A percentile compares a stretch with the other conserved stretches of the same genome.
Conservation (phyloP, 2,329 filamentous ascomycete genomes). For the Cryphonectria radicalis region DNA sequence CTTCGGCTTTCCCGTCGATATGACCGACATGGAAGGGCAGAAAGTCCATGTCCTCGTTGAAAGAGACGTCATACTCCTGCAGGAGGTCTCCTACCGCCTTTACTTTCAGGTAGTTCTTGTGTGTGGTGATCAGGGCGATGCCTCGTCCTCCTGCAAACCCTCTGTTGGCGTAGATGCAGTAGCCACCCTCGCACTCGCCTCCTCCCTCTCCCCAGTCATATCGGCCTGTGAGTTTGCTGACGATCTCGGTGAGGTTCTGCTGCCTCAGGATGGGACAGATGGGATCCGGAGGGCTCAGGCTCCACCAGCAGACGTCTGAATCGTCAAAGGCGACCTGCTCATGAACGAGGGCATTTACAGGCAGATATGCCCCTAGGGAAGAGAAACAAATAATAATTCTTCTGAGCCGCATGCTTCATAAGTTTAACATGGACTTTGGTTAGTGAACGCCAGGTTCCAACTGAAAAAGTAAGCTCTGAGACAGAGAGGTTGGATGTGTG, state of each 20-base stretch:
- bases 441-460: neutral
- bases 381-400: neutral
- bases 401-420: constrained; percentile 8
- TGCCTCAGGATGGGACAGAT: constrained; percentile 33
- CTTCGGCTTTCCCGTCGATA: constrained; percentile 42
- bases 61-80: constrained; percentile 33
- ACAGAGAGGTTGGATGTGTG: neutral
- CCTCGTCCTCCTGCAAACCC: constrained; percentile 30
- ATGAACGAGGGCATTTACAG: constrained; percentile 18
- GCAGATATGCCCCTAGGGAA: neutral
- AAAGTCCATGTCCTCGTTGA: constrained; percentile 34
- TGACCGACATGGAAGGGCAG: constrained; percentile 37
- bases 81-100: constrained; percentile 13
- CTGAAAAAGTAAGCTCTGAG: neutral
- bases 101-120: constrained; percentile 25
- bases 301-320: constrained; percentile 28
- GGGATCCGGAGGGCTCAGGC: constrained; percentile 23
- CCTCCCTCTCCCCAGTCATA: constrained; percentile 31
- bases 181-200: constrained; percentile 30
- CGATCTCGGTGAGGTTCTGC: constrained; percentile 48
- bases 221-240: constrained; percentile 39
- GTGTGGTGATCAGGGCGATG: constrained; percentile 31
- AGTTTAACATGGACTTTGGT: neutral
- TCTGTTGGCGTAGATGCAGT: constrained; percentile 33
- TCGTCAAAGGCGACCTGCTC: constrained; percentile 28